Conservation (phyloP, 2,329 filamentous ascomycete genomes). For the Claviceps quebecensis region DNA sequence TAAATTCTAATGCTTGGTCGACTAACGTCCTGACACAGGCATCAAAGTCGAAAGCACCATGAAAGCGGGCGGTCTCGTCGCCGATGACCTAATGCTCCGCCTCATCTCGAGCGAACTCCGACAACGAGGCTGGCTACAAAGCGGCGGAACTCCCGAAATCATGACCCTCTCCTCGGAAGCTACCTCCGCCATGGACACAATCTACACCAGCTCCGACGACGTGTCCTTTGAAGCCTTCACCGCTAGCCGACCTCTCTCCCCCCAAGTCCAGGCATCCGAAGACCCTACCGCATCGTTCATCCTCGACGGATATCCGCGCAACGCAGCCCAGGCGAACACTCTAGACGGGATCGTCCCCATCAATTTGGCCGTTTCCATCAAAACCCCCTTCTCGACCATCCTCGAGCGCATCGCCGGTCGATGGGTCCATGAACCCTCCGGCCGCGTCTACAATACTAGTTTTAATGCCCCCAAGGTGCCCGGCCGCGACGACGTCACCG, state of each 20-base stretch:
- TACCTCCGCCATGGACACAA: constrained; percentile 19
- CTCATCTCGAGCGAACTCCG: constrained; percentile 84
- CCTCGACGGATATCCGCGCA: constrained; percentile 91
- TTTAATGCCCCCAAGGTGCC: constrained; percentile 76
- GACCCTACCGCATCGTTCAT: constrained; percentile 77
- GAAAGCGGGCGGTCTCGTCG: constrained; percentile 77
- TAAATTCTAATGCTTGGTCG: constrained; percentile 3
- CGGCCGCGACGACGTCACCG: constrained; percentile 80
- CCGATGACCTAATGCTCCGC: constrained; percentile 80
- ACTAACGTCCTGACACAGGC: constrained; percentile 35
- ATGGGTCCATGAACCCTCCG: constrained; percentile 86
- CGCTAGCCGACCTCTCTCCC: constrained; percentile 10
- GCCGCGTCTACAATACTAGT: constrained; percentile 85
- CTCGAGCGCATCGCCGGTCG: constrained; percentile 79
- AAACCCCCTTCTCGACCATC: constrained; percentile 76
- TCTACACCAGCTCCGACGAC: constrained; percentile 15
- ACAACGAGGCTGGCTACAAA: constrained; percentile 67
- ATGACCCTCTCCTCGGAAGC: constrained; percentile 37
- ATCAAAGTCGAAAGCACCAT: constrained; percentile 84
- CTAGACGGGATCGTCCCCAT: constrained; percentile 80
- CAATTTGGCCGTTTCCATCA: constrained; percentile 79
- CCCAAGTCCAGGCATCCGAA: constrained; percentile 37
- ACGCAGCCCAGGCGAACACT: constrained; percentile 60
- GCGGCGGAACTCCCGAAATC: constrained; percentile 29
- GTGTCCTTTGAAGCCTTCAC: constrained; percentile 1